Percentiles rank a stretch among this genome's conserved stretches.
Conservation (phyloP, 768 basidiomycete species). For the Mycena polygramma region DNA sequence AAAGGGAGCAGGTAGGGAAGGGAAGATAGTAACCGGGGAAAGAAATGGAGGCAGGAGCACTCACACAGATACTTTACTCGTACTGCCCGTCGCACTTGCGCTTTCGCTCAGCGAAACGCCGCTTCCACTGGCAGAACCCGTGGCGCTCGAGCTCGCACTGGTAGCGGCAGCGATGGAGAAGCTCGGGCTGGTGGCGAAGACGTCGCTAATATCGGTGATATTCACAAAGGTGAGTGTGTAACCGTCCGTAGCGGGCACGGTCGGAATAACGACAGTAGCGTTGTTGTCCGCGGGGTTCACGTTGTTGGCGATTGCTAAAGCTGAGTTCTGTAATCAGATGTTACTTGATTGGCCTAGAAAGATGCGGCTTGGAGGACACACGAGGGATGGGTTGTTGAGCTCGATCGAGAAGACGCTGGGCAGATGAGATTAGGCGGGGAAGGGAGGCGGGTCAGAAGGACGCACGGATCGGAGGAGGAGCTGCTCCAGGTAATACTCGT, state of each 20-base stretch:
- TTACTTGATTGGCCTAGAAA: background rate
- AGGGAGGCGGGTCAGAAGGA: slow-evolving; percentile 29
- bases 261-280: slow-evolving; percentile 57
- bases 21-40: too few relatives aligned
- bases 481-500: slow-evolving; percentile 66
- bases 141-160: too few relatives aligned
- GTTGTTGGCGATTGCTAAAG: slow-evolving; percentile 69
- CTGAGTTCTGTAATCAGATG: slow-evolving; percentile 47
- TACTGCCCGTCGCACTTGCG: too few relatives aligned
- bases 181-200: slow-evolving; percentile 52
- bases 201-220: slow-evolving; percentile 57
- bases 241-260: slow-evolving; percentile 59
- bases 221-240: slow-evolving; percentile 66
- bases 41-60: too few relatives aligned
- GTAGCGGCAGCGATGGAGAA: too few relatives aligned
- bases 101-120: too few relatives aligned
- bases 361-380: background rate
- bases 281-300: slow-evolving; percentile 52
- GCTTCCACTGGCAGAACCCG: too few relatives aligned
- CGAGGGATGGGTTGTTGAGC: slow-evolving; percentile 62
- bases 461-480: slow-evolving; percentile 58
- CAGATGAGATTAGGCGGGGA: slow-evolving; percentile 29
- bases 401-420: slow-evolving; percentile 56
- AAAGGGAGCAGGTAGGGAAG: too few relatives aligned
- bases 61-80: too few relatives aligned